Base-by-base conservation (phyloP, 2,329 filamentous ascomycete genomes). In the Ceratocystis huliohia region DNA sequence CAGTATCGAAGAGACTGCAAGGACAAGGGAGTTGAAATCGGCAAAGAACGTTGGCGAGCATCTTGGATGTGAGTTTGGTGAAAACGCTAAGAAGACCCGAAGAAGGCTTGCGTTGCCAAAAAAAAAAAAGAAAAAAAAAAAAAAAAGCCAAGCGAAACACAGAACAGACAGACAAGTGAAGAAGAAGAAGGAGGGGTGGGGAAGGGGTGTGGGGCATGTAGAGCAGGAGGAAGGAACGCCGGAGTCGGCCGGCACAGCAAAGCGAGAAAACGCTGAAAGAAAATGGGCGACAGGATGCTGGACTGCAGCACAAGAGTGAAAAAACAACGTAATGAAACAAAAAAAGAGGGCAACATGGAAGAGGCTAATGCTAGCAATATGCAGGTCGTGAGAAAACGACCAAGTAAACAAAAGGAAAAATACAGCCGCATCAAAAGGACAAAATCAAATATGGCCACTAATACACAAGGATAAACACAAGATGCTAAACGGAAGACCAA, bases 311-410 rank as follows among this genome's bases (percentile, higher is more conserved):
- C 53, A 57, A 20, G 15, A 57, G 53, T 13, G 20, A 57, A 57
- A 57, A 57, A 57, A 33, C 53, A 57, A 57, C 53, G 53, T 57
- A 57, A 57, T 57, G 22, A 57, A 57, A 57, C 53, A 57, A 57
- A 25, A 22, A 20, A 50, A 20, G 4, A 50, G 13, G 13, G 13
- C 13, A 41, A 5, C 10, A 41, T 41, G 13, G 13, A 41, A 41
- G 13, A 57, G 22, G 13, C 53, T 57, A 57, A 57, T 57, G 25
- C 53, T 7, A 33, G 53, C 48, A 33, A 57, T 57, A 57, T 57
- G 53, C 53, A 57, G 53, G 53, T 33, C 15, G n/a, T 17, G 53
- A 28, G 53, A 57, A 28, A 28, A 57, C 53, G 4, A 41, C 37
- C 37, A 33, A 25, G n/a, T 25, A 50, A 22, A 50, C 3, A 57